These are phyloP conservation scores for Chaetomium sp. DNA, from an alignment of 2,329 filamentous ascomycete genomes.

Conservation along the genomic window DNA sequence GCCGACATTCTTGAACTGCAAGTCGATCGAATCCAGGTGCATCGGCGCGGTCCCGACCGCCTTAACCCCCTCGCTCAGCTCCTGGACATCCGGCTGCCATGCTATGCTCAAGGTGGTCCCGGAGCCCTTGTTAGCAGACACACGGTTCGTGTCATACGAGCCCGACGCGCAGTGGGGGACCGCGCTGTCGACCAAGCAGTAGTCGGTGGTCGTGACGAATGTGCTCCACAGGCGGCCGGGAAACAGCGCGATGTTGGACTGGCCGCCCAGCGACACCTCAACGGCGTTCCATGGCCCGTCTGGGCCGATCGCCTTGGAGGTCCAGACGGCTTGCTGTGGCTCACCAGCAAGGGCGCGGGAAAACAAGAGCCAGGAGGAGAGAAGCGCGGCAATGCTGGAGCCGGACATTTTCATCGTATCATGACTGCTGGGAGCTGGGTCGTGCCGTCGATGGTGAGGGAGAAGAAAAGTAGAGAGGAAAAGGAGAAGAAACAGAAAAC, in stretches of 20 bases:
- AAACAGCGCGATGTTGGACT: constrained; percentile 2
- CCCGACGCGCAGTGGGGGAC: constrained; percentile 5
- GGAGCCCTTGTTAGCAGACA: not conserved
- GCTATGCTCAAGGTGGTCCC: not conserved
- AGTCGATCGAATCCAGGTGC: not conserved
- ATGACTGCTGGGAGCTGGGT: no score
- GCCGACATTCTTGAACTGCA: not conserved
- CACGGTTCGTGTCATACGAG: not conserved
- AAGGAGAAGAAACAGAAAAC: no score
- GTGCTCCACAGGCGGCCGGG: constrained; percentile 2
- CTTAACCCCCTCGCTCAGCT: not conserved
- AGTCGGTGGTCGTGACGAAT: constrained; percentile 2
- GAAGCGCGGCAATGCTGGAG: no score
- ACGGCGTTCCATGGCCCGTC: constrained; percentile 9
- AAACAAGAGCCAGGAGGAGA: no score
- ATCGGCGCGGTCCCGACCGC: not conserved
- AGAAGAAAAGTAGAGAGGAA: no score
- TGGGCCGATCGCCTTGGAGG: not conserved
- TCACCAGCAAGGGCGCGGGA: not conserved
- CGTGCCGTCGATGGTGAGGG: no score
- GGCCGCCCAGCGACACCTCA: constrained; percentile 4
- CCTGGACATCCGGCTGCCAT: not conserved
- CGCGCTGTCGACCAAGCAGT: constrained; percentile 3
- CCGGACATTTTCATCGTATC: no score
- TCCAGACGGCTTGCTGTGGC: not conserved